Conservation (phyloP, 805 yeast species). For the Barnettozyma botsteinii region DNA sequence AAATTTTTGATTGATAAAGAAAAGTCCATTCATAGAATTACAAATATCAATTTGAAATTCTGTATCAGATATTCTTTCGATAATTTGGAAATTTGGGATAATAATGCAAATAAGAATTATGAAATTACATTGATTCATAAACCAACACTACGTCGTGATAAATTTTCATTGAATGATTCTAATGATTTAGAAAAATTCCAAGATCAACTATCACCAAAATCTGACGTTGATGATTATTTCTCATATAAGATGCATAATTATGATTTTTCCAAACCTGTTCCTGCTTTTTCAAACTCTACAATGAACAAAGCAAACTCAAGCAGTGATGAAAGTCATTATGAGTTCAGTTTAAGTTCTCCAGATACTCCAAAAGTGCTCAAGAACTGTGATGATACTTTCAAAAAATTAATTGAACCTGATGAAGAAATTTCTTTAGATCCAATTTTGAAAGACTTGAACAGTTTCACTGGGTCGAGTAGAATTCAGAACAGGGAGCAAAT, state of each 20-base stretch:
- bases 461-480: conserved; percentile 3
- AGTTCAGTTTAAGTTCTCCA: conserved; percentile 21
- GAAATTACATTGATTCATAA: conserved; percentile 28
- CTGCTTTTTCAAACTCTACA: background rate
- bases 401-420: conserved; percentile 3
- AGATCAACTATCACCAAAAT: background rate
- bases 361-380: conserved; percentile 24
- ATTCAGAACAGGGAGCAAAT: background rate
- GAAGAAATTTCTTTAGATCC: conserved; percentile 11
- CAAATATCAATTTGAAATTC: conserved; percentile 31
- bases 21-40: background rate
- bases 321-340: conserved; percentile 18
- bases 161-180: conserved; percentile 17
- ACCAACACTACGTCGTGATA: conserved; percentile 6
- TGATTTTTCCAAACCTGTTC: background rate
- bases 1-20: conserved; percentile 13
- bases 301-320: no score
- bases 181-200: background rate
- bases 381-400: background rate
- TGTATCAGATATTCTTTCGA: conserved; percentile 39
- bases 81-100: conserved; percentile 70
- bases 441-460: conserved; percentile 9
- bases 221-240: conserved; percentile 2
- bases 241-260: conserved; percentile 4
- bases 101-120: conserved; percentile 58